Base-by-base conservation (phyloP, 2,329 filamentous ascomycete genomes). In the Cercospora janseana region DNA sequence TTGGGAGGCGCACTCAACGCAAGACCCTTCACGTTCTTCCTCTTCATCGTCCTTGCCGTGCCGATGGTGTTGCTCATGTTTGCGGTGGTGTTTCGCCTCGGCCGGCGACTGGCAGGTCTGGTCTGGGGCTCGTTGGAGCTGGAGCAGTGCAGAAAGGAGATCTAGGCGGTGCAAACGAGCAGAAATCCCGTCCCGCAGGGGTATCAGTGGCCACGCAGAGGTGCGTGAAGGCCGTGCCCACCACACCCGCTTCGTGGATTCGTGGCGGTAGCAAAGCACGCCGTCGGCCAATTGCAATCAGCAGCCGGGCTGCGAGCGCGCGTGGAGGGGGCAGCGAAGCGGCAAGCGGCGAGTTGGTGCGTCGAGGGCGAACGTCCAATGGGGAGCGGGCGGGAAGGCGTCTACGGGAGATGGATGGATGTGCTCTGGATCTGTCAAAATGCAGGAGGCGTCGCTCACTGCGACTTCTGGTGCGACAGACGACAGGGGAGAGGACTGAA, bases 1-100 rank as follows among this genome's bases (percentile, higher is more conserved):
- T 89, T 88, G 32, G 88, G 85, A 18, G 86, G 83, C 42, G 88
- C 84, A 64, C 83, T 91, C 67, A 98, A 78, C 60, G 90, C 91
- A 43, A 98, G 85, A 28, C 91, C 92, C 76, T 97, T 97, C 72
- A 95, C 87, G 70, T 98, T 98, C 82, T 97, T 96, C 79, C 92
- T 86, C 84, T 96, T 97, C 85, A 98, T 87, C 55, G 93, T 94
- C 68, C 80, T 77, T 50, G 79, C 75, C 69, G 82, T 79, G 71
- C 85, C 83, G 47, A 74, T 71, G 66, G 84, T 55, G 45, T 52
- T 75, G 78, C 83, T 83, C 66, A 68, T 69, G 55, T 18, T 62
- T 57, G 52, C 46, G 27, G 35, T 42, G 32, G 5, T 24, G 38
- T 42, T 40, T 45, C 45, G 55, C 52, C 55, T 51, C 28, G 50